These are phyloP conservation scores for Paralagenidium karlingii DNA, from an alignment of 352 stramenopile genomes.

Conservation along the genomic window DNA sequence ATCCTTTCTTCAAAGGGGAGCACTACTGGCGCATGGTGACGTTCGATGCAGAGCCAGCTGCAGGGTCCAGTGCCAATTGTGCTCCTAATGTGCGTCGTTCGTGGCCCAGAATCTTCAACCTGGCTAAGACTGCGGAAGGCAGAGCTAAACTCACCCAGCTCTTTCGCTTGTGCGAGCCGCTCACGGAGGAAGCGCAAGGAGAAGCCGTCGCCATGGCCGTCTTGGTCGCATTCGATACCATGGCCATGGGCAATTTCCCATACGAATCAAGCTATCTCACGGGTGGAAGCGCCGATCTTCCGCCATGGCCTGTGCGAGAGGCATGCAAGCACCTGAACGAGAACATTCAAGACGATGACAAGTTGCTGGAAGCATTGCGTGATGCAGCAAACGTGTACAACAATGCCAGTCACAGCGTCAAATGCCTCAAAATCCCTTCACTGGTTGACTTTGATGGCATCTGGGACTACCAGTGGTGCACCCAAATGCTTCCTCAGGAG, in stretches of 20 bases:
- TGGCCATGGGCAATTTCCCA: conserved; percentile 94
- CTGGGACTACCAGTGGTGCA: conserved; percentile 89
- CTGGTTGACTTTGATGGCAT: conserved; percentile 72
- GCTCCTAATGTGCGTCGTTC: conserved; percentile 70
- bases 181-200: conserved; percentile 29
- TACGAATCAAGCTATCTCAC: conserved; percentile 92
- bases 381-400: conserved; percentile 76
- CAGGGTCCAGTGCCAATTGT: conserved; percentile 63
- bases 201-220: conserved; percentile 62
- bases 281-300: conserved; percentile 52
- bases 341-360: conserved; percentile 11
- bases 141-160: conserved; percentile 35
- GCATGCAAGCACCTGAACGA: conserved; percentile 74
- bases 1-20: conserved; percentile 37
- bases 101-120: conserved; percentile 62
- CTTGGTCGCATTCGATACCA: conserved; percentile 81
- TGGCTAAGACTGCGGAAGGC: conserved; percentile 45
- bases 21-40: conserved; percentile 80
- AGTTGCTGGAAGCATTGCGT: conserved; percentile 36
- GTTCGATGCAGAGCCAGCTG: conserved; percentile 45
- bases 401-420: conserved; percentile 69
- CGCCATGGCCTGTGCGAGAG: conserved; percentile 84
- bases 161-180: conserved; percentile 54
- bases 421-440: conserved; percentile 63
- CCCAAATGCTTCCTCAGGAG: conserved; percentile 84